phyloP scores from a whole-genome alignment of 345 rosid genomes.

The Cardiospermum halicacabum region DNA sequence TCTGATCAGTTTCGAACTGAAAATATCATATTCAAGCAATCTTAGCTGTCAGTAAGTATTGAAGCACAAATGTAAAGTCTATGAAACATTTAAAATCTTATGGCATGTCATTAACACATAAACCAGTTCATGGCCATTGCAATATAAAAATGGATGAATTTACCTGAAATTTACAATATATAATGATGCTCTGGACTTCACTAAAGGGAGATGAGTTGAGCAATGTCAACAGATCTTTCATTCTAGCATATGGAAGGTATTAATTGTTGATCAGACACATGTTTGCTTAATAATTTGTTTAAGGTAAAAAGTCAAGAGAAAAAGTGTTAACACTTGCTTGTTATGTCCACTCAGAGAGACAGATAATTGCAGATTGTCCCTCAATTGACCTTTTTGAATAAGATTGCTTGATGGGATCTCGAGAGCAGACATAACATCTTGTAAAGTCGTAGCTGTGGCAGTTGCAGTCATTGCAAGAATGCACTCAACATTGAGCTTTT shows the following conservation, averaged over 20 bases:
- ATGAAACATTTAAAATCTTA: not conserved
- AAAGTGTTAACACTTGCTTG: constrained; percentile 41
- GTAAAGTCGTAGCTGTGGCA: constrained; percentile 65
- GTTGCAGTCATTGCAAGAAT: constrained; percentile 99
- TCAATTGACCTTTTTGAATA: constrained; percentile 55
- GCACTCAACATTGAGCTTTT: constrained; percentile 58
- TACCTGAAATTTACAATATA: constrained; percentile 99
- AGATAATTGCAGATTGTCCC: constrained; percentile 76
- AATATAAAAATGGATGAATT: constrained; percentile 4
- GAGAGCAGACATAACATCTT: constrained; percentile 77
- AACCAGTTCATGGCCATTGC: not conserved
- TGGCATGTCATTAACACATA: not conserved
- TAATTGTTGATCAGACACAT: constrained; percentile 1
- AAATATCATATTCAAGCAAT: constrained; percentile 19
- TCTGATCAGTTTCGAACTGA: constrained; percentile 78
- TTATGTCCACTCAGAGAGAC: constrained; percentile 63
- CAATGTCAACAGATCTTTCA: constrained; percentile 75
- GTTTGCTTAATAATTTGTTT: constrained; percentile 3
- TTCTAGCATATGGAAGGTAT: constrained; percentile 36
- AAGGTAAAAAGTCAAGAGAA: not conserved
- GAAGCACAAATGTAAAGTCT: not conserved
- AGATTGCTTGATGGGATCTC: constrained; percentile 82
- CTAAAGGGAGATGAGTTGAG: constrained; percentile 62
- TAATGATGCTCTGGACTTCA: constrained; percentile 70
- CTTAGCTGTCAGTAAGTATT: constrained; percentile 9